phyloP scores from a whole-genome alignment of 2,329 filamentous ascomycete genomes.

The Aureobasidium leucospermi region DNA sequence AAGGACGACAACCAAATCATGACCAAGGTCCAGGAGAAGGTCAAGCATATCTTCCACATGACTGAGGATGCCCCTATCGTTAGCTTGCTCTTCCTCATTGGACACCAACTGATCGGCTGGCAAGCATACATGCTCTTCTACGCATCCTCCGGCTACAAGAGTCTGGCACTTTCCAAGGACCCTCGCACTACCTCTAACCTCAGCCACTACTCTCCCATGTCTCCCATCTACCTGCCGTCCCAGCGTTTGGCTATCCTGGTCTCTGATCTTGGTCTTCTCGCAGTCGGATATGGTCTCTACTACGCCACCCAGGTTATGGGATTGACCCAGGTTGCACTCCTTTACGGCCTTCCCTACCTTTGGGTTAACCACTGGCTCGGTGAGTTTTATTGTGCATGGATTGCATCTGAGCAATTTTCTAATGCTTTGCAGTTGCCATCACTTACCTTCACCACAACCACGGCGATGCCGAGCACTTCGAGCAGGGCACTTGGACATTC shows the following conservation, averaged over 20 bases:
- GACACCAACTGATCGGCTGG: slow-evolving; percentile 25
- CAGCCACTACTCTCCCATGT: slow-evolving; percentile 49
- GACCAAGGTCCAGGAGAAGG: slow-evolving; percentile 2
- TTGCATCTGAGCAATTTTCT: not conserved
- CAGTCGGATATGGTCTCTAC: slow-evolving; percentile 47
- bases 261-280: slow-evolving; percentile 53
- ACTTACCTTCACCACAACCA: slow-evolving; percentile 71
- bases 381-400: slow-evolving; percentile 29
- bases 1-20: slow-evolving; percentile 13
- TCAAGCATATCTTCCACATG: slow-evolving; percentile 18
- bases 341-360: slow-evolving; percentile 59
- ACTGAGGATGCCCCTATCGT: slow-evolving; percentile 24
- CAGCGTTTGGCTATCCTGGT: slow-evolving; percentile 43
- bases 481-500: slow-evolving; percentile 53
- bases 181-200: slow-evolving; percentile 56
- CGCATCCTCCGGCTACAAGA: slow-evolving; percentile 18
- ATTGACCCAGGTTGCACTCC: slow-evolving; percentile 47
- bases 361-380: slow-evolving; percentile 67
- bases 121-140: slow-evolving; percentile 23
- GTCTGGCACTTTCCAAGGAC: slow-evolving; percentile 16
- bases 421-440: slow-evolving; percentile 51
- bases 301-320: slow-evolving; percentile 48
- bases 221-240: slow-evolving; percentile 38
- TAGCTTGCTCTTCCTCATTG: slow-evolving; percentile 17
- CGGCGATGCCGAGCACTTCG: slow-evolving; percentile 49